A percentile compares a stretch with the other conserved stretches of the same genome.
These are phyloP conservation scores for Fusarium avenaceum DNA, from an alignment of 2,329 filamentous ascomycete genomes.

Conservation along the genomic window DNA sequence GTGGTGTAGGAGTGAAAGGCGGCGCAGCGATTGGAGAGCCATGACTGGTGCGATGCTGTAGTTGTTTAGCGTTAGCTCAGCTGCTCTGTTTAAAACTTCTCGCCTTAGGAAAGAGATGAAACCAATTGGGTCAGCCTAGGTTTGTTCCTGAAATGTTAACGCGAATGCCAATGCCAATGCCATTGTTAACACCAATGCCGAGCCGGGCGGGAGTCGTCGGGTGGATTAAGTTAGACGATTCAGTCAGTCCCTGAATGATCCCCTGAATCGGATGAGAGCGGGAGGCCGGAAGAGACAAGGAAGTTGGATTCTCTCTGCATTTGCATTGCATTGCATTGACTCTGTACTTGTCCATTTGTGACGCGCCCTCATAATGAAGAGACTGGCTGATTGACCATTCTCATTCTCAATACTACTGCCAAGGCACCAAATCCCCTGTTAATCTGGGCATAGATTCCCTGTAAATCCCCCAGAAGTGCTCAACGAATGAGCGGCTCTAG, in stretches of 20 bases:
- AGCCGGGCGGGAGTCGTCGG: slow-evolving; percentile 12
- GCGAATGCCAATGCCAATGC: slow-evolving; percentile 26
- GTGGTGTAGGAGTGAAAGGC: slow-evolving; percentile 36
- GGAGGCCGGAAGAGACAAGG: slow-evolving; percentile 31
- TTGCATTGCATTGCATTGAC: slow-evolving; percentile 3
- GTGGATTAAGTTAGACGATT: slow-evolving; percentile 2
- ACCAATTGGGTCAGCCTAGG: slow-evolving; percentile 14
- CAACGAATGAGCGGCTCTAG: slow-evolving; percentile 31
- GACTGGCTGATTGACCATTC: slow-evolving; percentile 8
- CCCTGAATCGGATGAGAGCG: slow-evolving; percentile 36
- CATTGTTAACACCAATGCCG: slow-evolving; percentile 23
- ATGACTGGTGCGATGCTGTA: slow-evolving; percentile 19
- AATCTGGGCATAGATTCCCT: slow-evolving; percentile 34
- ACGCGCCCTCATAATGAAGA: slow-evolving; percentile 15
- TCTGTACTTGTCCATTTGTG: slow-evolving; percentile 4
- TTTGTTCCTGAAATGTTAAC: slow-evolving; percentile 35
- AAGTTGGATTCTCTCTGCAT: slow-evolving; percentile 3
- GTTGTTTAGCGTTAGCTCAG: slow-evolving; percentile 8
- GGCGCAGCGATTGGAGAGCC: slow-evolving; percentile 33
- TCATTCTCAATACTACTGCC: slow-evolving; percentile 28
- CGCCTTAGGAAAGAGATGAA: slow-evolving; percentile 19
- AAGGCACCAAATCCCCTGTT: slow-evolving; percentile 35
- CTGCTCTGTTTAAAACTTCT: neutral
- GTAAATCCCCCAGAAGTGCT: slow-evolving; percentile 36
- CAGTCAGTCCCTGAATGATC: slow-evolving; percentile 32